phyloP scores from a whole-genome alignment of 441 rosid species.

The Adansonia rubrostipa region DNA sequence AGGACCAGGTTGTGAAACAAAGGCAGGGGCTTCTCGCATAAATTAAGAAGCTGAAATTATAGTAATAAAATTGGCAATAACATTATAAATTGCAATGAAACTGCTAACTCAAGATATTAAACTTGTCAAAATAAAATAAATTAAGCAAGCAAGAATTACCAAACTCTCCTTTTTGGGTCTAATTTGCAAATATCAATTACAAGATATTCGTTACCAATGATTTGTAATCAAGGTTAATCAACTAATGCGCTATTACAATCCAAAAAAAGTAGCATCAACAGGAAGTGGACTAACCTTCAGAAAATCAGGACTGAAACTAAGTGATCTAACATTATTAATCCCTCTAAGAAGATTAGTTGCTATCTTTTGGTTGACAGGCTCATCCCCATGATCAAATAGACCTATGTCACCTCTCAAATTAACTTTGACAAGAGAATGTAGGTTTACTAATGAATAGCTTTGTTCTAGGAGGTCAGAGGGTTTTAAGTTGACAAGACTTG shows the following conservation, averaged over 20 bases:
- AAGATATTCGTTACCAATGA: too few species aligned
- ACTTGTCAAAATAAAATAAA: background rate
- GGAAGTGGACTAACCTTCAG: background rate
- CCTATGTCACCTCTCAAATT: background rate
- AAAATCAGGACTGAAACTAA: background rate
- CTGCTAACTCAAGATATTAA: background rate
- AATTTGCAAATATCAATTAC: too few species aligned
- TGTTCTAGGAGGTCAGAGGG: too few species aligned
- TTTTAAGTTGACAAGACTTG: background rate
- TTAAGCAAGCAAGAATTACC: background rate
- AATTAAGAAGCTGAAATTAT: background rate
- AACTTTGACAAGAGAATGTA: background rate
- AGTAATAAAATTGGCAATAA: background rate
- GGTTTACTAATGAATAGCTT: background rate
- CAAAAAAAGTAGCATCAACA: background rate
- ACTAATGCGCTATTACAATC: background rate
- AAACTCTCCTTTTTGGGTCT: too few species aligned
- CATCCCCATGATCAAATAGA: background rate
- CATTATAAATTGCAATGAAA: background rate
- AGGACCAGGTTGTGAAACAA: background rate
- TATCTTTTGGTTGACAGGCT: background rate
- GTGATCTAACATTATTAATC: background rate
- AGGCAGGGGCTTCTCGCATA: background rate
- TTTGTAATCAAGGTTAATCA: too few species aligned
- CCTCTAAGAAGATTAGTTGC: background rate